These are phyloP conservation scores for Tolypocladium nubicola DNA, from an alignment of 2,329 filamentous ascomycete species.

Conservation along the genomic window DNA sequence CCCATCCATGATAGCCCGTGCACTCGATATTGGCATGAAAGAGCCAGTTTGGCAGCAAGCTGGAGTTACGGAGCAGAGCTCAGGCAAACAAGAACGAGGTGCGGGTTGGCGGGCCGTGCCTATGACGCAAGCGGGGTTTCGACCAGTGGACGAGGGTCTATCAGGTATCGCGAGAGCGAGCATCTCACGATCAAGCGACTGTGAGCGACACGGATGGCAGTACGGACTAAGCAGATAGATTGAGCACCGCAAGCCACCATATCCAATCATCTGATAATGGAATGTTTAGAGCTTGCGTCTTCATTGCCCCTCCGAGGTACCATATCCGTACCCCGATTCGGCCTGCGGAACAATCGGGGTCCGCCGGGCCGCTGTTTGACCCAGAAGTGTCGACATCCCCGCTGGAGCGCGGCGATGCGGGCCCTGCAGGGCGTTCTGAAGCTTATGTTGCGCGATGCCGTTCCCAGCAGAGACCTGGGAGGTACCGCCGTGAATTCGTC, in stretches of 20 bases:
- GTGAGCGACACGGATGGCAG: too few relatives aligned
- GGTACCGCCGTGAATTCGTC: neutral
- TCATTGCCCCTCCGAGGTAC: neutral
- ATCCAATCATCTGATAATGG: neutral
- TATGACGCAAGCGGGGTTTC: constrained; percentile 6
- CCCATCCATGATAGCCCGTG: constrained; percentile 16
- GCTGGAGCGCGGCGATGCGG: too few relatives aligned
- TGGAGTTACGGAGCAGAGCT: neutral
- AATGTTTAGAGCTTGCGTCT: neutral
- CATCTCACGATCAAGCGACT: neutral
- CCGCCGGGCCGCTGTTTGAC: neutral
- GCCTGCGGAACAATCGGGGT: neutral
- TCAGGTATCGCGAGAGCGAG: neutral
- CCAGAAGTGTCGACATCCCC: too few relatives aligned
- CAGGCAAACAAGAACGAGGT: neutral
- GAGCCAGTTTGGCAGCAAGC: neutral
- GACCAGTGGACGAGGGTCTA: neutral
- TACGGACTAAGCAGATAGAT: too few relatives aligned
- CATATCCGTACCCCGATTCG: neutral
- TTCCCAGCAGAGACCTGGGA: neutral
- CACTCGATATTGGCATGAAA: neutral
- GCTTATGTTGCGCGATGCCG: too few relatives aligned
- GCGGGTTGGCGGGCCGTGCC: neutral
- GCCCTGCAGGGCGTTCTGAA: too few relatives aligned
- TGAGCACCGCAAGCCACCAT: neutral